Percentiles rank a stretch among this genome's conserved stretches.
phyloP scores from a whole-genome alignment of 2,329 filamentous ascomycete species.

The Paracoccidioides brasiliensis region DNA sequence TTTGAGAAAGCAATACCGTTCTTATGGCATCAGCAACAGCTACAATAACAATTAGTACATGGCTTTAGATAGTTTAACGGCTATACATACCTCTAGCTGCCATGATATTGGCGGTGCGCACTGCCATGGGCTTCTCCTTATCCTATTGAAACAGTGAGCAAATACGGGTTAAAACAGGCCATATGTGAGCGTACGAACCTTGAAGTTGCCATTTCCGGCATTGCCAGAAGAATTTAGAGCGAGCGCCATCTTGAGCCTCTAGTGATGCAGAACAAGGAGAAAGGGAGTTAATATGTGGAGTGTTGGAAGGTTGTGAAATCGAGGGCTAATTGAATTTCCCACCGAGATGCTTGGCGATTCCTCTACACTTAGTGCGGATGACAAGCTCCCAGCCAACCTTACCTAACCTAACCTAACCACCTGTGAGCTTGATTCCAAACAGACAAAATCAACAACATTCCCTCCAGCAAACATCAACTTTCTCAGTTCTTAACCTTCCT shows the following conservation, averaged over 20 bases:
- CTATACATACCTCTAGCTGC: constrained; percentile 67
- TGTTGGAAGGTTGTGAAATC: constrained; percentile 9
- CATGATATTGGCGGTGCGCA: constrained; percentile 91
- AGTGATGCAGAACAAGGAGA: constrained; percentile 16
- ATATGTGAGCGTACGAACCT: constrained; percentile 31
- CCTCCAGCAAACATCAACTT: background rate
- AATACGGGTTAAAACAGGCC: constrained; percentile 8
- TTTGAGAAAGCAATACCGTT: constrained; percentile 43
- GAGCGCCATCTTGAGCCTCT: constrained; percentile 37
- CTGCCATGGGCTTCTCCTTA: constrained; percentile 98
- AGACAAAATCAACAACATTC: background rate
- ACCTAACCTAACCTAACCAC: background rate
- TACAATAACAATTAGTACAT: constrained; percentile 30
- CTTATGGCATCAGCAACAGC: constrained; percentile 95
- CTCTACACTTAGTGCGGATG: background rate
- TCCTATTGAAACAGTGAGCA: constrained; percentile 39
- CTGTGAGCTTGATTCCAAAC: background rate
- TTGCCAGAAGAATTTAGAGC: constrained; percentile 34
- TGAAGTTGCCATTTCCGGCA: constrained; percentile 53
- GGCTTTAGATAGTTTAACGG: background rate
- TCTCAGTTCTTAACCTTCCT: background rate
- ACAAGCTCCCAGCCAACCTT: background rate
- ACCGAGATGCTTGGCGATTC: constrained; percentile 4
- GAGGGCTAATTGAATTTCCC: constrained; percentile 1
- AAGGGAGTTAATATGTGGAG: constrained; percentile 13